These are phyloP conservation scores for Dendrothele bispora DNA, from an alignment of 768 basidiomycete genomes.

Conservation along the genomic window DNA sequence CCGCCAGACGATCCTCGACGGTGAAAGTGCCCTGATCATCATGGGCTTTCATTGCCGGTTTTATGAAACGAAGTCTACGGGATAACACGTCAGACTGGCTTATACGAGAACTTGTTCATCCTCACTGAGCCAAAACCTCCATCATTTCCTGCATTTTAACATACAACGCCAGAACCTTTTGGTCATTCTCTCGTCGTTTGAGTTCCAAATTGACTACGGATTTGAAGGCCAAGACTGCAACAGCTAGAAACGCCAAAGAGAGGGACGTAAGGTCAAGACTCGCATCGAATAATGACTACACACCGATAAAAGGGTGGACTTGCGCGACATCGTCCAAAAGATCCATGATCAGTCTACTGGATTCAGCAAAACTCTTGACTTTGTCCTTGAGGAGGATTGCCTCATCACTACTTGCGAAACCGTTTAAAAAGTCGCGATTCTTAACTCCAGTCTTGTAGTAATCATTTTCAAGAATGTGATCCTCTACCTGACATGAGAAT, in stretches of 20 bases:
- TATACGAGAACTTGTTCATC: background rate
- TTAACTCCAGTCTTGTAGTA: no score
- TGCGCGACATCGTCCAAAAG: background rate
- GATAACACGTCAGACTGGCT: background rate
- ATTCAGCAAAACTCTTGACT: background rate
- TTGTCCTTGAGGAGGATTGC: constrained; percentile 6
- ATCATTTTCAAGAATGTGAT: no score
- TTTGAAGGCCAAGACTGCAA: constrained; percentile 40
- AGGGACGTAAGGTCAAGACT: background rate
- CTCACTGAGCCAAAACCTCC: constrained; percentile 32
- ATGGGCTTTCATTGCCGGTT: constrained; percentile 24
- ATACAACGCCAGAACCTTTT: constrained; percentile 33
- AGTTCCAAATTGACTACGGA: constrained; percentile 37
- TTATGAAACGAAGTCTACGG: constrained; percentile 28
- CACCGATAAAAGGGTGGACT: constrained; percentile 4
- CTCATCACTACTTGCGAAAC: no score
- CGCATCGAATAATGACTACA: background rate
- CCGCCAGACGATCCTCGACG: constrained; percentile 30
- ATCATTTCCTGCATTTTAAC: constrained; percentile 43
- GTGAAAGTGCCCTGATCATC: constrained; percentile 28
- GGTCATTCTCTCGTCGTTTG: constrained; percentile 40
- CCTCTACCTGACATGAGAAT: no score
- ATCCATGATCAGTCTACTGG: constrained; percentile 3
- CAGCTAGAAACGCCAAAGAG: constrained; percentile 11
- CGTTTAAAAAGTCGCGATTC: no score